A percentile compares a stretch with the other conserved stretches of the same genome.
phyloP scores from a whole-genome alignment of 257 asterid genomes.

The Fraxinus americana region DNA sequence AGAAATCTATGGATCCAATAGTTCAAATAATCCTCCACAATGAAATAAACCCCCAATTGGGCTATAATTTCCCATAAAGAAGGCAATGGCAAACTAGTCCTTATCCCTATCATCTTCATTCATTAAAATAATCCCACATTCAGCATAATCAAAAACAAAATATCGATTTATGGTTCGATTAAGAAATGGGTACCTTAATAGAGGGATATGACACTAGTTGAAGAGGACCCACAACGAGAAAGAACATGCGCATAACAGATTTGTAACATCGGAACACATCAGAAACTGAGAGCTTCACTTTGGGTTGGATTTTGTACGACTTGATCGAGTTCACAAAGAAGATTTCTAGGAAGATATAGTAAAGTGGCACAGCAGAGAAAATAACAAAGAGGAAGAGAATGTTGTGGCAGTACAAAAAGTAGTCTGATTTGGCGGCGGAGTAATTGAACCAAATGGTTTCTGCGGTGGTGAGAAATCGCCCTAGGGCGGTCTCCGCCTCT shows the following conservation, averaged over 20 bases:
- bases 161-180: too few relatives aligned
- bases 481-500: too few relatives aligned
- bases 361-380: slow-evolving; percentile 69
- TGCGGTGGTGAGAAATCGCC: too few relatives aligned
- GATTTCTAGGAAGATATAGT: slow-evolving; percentile 62
- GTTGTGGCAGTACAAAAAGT: slow-evolving; percentile 83
- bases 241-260: slow-evolving; percentile 86
- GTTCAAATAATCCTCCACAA: slow-evolving; percentile 87
- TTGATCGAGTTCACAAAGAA: slow-evolving; percentile 39
- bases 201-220: slow-evolving; percentile 82
- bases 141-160: too few relatives aligned
- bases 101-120: slow-evolving; percentile 69
- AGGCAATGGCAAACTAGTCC: slow-evolving; percentile 93
- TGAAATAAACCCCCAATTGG: slow-evolving; percentile 70
- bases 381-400: slow-evolving; percentile 75
- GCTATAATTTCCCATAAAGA: slow-evolving; percentile 66
- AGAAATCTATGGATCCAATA: slow-evolving; percentile 92
- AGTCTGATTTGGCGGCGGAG: slow-evolving; percentile 84
- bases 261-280: slow-evolving; percentile 44
- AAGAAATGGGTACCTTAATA: too few relatives aligned
- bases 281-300: slow-evolving; percentile 30
- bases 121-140: background rate
- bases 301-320: slow-evolving; percentile 77
- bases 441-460: slow-evolving; percentile 39
- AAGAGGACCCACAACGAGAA: slow-evolving; percentile 86